A percentile compares a stretch with the other conserved stretches of the same genome.
These are phyloP conservation scores for Neofusicoccum laricinum DNA, from an alignment of 2,329 filamentous ascomycete genomes.

Conservation along the genomic window DNA sequence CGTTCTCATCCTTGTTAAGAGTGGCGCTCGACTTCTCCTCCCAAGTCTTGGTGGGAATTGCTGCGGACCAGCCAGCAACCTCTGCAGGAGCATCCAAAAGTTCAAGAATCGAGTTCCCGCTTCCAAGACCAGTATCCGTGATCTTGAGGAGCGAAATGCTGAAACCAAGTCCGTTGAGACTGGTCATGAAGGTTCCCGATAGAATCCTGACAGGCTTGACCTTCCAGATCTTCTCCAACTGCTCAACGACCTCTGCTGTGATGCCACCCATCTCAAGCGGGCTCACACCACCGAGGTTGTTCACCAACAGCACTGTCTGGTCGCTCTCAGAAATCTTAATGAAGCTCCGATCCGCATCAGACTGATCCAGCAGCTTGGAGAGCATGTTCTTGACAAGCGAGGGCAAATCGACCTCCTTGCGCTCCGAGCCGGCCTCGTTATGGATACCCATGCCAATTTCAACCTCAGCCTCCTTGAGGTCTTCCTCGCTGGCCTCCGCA, in stretches of 20 bases:
- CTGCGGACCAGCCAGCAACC: constrained; percentile 64
- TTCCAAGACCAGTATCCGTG: constrained; percentile 57
- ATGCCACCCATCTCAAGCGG: constrained; percentile 71
- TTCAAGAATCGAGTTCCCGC: constrained; percentile 61
- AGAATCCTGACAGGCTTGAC: constrained; percentile 62
- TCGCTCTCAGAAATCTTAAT: constrained; percentile 59
- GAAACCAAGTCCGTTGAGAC: constrained; percentile 69
- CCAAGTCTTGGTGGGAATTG: constrained; percentile 60
- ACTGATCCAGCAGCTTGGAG: constrained; percentile 53
- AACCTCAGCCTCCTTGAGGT: constrained; percentile 58
- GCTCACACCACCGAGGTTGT: constrained; percentile 73
- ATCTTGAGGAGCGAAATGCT: constrained; percentile 65
- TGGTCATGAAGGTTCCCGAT: constrained; percentile 69
- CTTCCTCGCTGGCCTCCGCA: constrained; percentile 53
- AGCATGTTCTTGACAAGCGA: constrained; percentile 59
- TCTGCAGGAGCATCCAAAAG: constrained; percentile 67
- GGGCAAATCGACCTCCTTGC: constrained; percentile 41
- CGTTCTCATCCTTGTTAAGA: constrained; percentile 40
- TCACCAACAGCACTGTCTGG: constrained; percentile 66
- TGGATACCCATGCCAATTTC: constrained; percentile 75
- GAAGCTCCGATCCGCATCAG: constrained; percentile 69
- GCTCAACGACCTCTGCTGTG: constrained; percentile 62
- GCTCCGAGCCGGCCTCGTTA: constrained; percentile 39
- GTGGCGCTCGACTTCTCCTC: constrained; percentile 44
- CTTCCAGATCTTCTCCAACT: constrained; percentile 56